phyloP scores from a whole-genome alignment of 371 early-diverging fungal genomes.

The Apophysomyces elegans region DNA sequence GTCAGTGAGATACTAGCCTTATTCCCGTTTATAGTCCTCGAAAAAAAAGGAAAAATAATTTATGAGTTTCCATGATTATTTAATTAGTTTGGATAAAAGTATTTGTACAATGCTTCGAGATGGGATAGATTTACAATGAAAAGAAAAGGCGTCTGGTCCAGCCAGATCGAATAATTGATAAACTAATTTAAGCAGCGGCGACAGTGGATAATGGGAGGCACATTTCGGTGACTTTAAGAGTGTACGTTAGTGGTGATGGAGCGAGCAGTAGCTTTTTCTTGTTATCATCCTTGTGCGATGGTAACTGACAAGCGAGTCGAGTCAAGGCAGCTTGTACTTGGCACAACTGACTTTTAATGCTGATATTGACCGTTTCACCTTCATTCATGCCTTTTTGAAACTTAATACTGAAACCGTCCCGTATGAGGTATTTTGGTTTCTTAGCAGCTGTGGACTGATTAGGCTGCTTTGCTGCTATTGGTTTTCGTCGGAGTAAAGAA shows the following conservation, averaged over 20 bases:
- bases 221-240: conserved; percentile 50
- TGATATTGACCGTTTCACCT: conserved; percentile 35
- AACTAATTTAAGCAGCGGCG: conserved; percentile 22
- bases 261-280: conserved; percentile 29
- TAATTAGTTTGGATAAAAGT: too few species aligned
- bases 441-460: neutral
- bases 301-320: conserved; percentile 11
- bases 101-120: conserved; percentile 1
- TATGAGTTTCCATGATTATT: too few species aligned
- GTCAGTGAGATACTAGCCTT: neutral
- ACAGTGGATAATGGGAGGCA: conserved; percentile 46
- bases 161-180: neutral
- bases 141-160: conserved; percentile 1
- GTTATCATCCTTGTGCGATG: conserved; percentile 12
- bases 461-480: neutral
- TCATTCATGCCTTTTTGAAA: conserved; percentile 47
- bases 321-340: conserved; percentile 44
- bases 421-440: conserved; percentile 19
- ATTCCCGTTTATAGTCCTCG: too few species aligned
- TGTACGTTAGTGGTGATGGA: conserved; percentile 40
- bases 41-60: too few species aligned
- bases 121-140: neutral
- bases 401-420: conserved; percentile 39
- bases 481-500: conserved; percentile 30
- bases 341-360: conserved; percentile 37